Base-by-base conservation (phyloP, 2,329 filamentous ascomycete species). In the Stylonectria norvegica region DNA sequence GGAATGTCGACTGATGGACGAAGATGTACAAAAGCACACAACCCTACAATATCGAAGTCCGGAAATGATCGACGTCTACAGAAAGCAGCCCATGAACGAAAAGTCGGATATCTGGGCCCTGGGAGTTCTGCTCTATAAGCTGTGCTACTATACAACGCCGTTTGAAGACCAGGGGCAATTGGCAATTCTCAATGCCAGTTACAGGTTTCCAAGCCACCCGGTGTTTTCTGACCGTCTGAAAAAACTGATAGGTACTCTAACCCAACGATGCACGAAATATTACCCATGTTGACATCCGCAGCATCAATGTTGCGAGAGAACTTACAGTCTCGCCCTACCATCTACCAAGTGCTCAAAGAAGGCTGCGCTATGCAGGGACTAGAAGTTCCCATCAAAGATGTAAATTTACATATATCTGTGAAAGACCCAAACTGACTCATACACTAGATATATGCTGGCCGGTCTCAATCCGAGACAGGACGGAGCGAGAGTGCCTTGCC, bases 61-160 rank as follows among this genome's bases (percentile, higher is more conserved):
- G 5, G 93, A 98, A 68, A 98, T 98, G 93, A 84, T 98, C 45
- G 93, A 98, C 59, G 93, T 98, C 17, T 98, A 96, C 68, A 78
- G 90, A 48, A 95, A 94, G 65, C 88, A 90, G 56, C 89, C 93
- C 1, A 95, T 98, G 60, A 89, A 98, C 60, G 93, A 98, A 69
- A 98, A 98, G 71, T 94, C 90, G 34, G 93, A 98, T 64, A 96
- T 98, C 20, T 98, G 90, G 93, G 93, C 93, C 1, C 69, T 98
- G 46, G 93, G 93, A 5, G 93, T 98, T 29, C 71, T 98, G 43
- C 69, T 98, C 39, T 98, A 98, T 73, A 98, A 98, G 72, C 75
- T 98, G 47, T 98, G 93, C 71, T 98, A 97, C 67, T 98, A 98
- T 67, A 98, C 93, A 2, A 98, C 93, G 5, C 93, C 93, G 1